A percentile compares a stretch with the other conserved stretches of the same genome.
Conservation (phyloP, 2,329 filamentous ascomycete genomes). For the Epichloe elymi region DNA sequence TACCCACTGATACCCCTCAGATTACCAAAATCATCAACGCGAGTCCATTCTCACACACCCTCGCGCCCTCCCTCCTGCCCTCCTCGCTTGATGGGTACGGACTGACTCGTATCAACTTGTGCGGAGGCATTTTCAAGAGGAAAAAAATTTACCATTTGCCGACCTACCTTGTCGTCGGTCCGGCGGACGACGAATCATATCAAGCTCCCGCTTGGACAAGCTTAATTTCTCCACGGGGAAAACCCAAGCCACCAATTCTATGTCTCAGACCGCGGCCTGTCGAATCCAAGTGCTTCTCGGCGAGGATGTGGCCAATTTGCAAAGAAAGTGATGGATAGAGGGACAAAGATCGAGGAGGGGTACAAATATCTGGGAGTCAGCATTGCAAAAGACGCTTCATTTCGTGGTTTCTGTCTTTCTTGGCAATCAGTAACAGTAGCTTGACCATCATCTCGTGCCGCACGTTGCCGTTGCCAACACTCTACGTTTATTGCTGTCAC, state of each 20-base stretch:
- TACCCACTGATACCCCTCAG: too few relatives aligned
- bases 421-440: background rate
- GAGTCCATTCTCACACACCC: too few relatives aligned
- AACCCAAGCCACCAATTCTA: background rate
- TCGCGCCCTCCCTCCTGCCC: background rate
- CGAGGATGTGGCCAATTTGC: background rate
- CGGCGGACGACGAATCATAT: slow-evolving; percentile 5
- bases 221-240: slow-evolving; percentile 1
- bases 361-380: background rate
- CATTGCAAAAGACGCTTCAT: too few relatives aligned
- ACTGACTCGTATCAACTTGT: background rate
- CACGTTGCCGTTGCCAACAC: background rate
- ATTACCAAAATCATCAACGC: too few relatives aligned
- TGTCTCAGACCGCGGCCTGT: too few relatives aligned
- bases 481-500: background rate
- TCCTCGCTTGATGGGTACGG: too few relatives aligned
- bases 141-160: background rate
- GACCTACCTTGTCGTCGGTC: slow-evolving; percentile 2
- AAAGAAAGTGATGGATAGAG: background rate
- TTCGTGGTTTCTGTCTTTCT: background rate
- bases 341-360: background rate
- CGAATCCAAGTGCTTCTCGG: background rate
- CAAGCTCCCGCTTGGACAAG: background rate
- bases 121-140: background rate
- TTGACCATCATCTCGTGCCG: background rate